Evolutionary conservation across 1,284 basidiomycete genomes (phyloP).

Genomic region (Mycena citricolor): DNA sequence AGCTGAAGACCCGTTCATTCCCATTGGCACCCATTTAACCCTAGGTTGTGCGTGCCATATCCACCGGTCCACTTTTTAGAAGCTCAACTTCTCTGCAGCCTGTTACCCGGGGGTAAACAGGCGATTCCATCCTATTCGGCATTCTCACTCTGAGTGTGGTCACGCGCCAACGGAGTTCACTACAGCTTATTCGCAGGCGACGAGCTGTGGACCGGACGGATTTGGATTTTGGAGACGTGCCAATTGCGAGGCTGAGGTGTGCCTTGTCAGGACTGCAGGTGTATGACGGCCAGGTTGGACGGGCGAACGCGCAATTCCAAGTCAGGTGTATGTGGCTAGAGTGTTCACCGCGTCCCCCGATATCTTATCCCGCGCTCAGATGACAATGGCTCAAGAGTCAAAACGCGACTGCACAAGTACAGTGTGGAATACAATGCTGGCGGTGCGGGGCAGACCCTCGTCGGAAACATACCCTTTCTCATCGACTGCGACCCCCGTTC

Average conservation of each 20-base stretch:
- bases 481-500: conserved; percentile 50
- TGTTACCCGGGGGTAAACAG: conserved; percentile 54
- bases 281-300: conserved; percentile 53
- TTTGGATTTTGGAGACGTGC: conserved; percentile 58
- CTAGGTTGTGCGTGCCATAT: conserved; percentile 51
- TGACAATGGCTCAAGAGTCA: conserved; percentile 44
- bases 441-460: conserved; percentile 50
- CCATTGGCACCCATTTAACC: no score
- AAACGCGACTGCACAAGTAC: conserved; percentile 45
- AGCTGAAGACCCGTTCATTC: no score
- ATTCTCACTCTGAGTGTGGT: conserved; percentile 58
- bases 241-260: conserved; percentile 46
- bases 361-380: conserved; percentile 30
- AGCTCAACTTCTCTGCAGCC: no score
- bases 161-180: conserved; percentile 51
- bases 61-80: no score
- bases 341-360: conserved; percentile 6
- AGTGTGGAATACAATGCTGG: conserved; percentile 59
- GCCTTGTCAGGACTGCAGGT: conserved; percentile 42
- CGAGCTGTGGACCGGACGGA: conserved; percentile 60
- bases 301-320: conserved; percentile 51
- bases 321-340: conserved; percentile 32
- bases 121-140: conserved; percentile 46
- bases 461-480: conserved; percentile 49
- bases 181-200: conserved; percentile 61